Base-by-base conservation (phyloP, 495 filamentous ascomycete species). In the Aspergillus steynii region DNA sequence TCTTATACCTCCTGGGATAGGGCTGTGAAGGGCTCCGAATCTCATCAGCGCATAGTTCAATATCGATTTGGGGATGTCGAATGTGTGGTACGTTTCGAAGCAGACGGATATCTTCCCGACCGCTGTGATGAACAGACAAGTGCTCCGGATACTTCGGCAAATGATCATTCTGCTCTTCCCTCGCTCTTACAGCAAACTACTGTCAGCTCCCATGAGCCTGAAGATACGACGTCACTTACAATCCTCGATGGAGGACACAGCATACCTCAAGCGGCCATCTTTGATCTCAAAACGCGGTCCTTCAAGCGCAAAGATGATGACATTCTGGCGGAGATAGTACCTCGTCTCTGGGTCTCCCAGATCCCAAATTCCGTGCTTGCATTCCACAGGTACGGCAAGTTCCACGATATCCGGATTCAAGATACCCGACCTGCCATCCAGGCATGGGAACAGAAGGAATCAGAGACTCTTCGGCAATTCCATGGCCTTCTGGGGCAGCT, bases 261-360 rank as follows among this genome's bases (percentile, higher is more conserved):
- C 31, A 53, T 68, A 20, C 64, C 72, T 8, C 86, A 88, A 55
- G 32, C 68, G 4, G 69, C 76, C 8, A 70, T 88, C n/a, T 85
- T 90, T 65, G 88, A 90, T 58, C 73, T 91, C 53, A 90, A 90
- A 63, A 92, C 89, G 1, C 80, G 85, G 8, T 80, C 77, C 26
- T 66, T 77, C 48, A 47, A 8, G 20, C 72, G 73, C 31, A 66
- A 65, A 27, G 61, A 71, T 28, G 62, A 79, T 7, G 69, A 79
- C 28, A 69, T 63, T 3, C 68, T 85, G 50, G 60, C 49, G 2
- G 81, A 83, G 2, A 74, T 84, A 46, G 63, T 86, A 12, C 79
- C 82, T 4, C 75, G 84, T 1, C 75, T 90, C 6, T 90, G 86
- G 87, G 29, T 88, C 0, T 62, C 75, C 1, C 88, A 88, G 56